Percentiles rank a stretch among this genome's conserved stretches.
Evolutionary conservation across 371 early-diverging fungal species (phyloP).

Genomic region (Choanephora cucurbitarum): DNA sequence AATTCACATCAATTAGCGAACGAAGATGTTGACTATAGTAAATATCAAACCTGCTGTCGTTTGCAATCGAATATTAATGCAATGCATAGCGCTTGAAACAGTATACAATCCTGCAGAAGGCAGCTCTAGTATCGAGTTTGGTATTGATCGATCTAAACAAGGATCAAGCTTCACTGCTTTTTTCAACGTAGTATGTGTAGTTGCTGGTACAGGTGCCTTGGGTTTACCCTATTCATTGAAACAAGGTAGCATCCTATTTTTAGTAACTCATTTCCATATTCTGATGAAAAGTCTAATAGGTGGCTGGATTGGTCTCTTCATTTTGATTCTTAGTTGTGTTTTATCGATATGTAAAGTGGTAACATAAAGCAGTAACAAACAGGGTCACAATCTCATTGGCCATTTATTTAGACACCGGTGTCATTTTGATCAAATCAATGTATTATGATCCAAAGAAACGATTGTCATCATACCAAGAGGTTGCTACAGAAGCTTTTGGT

Average conservation of each 20-base stretch:
- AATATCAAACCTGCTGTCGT: too few relatives aligned
- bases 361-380: neutral
- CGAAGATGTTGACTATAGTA: too few relatives aligned
- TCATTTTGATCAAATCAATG: conserved; percentile 72
- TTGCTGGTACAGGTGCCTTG: conserved; percentile 85
- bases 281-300: neutral
- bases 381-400: neutral
- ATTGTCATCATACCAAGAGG: conserved; percentile 50
- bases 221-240: conserved; percentile 81
- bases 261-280: conserved; percentile 34
- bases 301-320: conserved; percentile 33
- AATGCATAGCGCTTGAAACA: too few relatives aligned
- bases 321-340: conserved; percentile 41
- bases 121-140: conserved; percentile 9
- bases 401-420: conserved; percentile 59
- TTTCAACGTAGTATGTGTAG: conserved; percentile 75
- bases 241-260: conserved; percentile 49
- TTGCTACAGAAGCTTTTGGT: conserved; percentile 70
- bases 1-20: too few relatives aligned
- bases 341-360: conserved; percentile 40
- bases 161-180: conserved; percentile 49
- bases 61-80: too few relatives aligned
- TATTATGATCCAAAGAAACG: conserved; percentile 62
- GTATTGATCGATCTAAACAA: conserved; percentile 21
- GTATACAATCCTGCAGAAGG: neutral